Base-by-base conservation (phyloP, 371 early-diverging fungal species). In the Mortierella sp. region DNA sequence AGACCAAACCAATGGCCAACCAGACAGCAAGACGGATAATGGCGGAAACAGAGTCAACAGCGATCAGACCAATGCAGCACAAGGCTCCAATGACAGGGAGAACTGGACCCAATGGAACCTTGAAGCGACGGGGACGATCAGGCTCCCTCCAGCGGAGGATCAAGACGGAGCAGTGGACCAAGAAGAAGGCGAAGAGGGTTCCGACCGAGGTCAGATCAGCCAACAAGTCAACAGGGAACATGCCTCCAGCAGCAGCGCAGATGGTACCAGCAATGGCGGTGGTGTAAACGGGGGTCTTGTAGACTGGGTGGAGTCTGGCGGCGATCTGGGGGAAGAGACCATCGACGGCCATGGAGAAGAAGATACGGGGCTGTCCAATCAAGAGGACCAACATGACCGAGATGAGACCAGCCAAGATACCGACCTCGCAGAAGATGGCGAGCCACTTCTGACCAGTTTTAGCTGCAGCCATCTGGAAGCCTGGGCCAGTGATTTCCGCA, bases 201-300 rank as follows among this genome's bases (percentile, higher is more conserved):
- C 95, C 95, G 51, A 94, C 87, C 1, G 92, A 92, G 5, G 94
- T 93, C 86, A 96, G 81, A 61, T 95, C 91, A 43, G 91, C 94
- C 1, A 95, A 81, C 24, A 95, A 66, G 57, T 92, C 94, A 13
- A 95, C 87, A 13, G 96, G 96, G 31, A 96, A 79, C 13, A 94
- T 45, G 14, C 88, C 94, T 10, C 91, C 88, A 5, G 90, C 73
- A 25, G 89, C 49, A 0, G 95, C 89, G 67, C 89, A 88, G 41
- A 94, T 78, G 22, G 80, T n/a, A 17, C 95, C 95, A 0, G 90
- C 73, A n/a, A 89, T 78, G 31, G 91, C 61, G 3, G 92, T 94
- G 37, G 93, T 82, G 21, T 90, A 47, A 49, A 87, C 87, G 19
- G 96, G 95, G 0, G 95, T 95, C 74, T 67, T 76, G 62, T 72